These are phyloP conservation scores for Saccharomycopsis sp. DNA, from an alignment of 805 yeast species.

Conservation along the genomic window DNA sequence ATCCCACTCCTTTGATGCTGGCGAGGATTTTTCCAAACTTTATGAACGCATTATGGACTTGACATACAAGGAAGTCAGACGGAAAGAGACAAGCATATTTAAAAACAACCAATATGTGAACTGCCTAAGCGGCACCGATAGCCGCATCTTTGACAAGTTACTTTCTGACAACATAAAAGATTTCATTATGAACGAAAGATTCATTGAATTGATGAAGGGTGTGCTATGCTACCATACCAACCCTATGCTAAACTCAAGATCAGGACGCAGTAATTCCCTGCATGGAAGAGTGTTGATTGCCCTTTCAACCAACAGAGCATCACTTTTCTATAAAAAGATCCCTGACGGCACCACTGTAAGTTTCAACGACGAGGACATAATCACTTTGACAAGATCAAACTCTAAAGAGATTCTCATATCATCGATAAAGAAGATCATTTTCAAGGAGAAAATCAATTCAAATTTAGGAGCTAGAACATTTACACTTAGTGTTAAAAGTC, in stretches of 20 bases:
- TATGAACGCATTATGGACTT: constrained; percentile 3
- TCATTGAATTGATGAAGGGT: constrained; percentile 17
- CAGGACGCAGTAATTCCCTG: not conserved
- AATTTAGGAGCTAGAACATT: not conserved
- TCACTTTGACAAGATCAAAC: not conserved
- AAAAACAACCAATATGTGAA: constrained; percentile 17
- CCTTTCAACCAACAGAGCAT: not conserved
- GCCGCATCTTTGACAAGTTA: constrained; percentile 5
- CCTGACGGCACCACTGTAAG: not conserved
- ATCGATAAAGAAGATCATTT: not conserved
- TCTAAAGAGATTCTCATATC: not conserved
- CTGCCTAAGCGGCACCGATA: constrained; percentile 4
- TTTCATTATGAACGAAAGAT: constrained; percentile 16
- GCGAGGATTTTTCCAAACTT: not conserved
- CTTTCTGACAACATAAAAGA: constrained; percentile 10
- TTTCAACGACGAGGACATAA: not conserved
- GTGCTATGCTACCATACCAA: constrained; percentile 11
- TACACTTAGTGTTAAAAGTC: not conserved
- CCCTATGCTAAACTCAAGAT: constrained; percentile 6
- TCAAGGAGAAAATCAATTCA: not conserved
- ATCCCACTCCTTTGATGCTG: constrained; percentile 5
- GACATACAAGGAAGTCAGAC: constrained; percentile 12
- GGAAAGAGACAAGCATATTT: constrained; percentile 10
- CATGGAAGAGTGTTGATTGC: not conserved
- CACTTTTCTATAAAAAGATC: not conserved